Evolutionary conservation across 108 stramenopile genomes (phyloP).

Genomic region (Mediolabrus comicus): DNA sequence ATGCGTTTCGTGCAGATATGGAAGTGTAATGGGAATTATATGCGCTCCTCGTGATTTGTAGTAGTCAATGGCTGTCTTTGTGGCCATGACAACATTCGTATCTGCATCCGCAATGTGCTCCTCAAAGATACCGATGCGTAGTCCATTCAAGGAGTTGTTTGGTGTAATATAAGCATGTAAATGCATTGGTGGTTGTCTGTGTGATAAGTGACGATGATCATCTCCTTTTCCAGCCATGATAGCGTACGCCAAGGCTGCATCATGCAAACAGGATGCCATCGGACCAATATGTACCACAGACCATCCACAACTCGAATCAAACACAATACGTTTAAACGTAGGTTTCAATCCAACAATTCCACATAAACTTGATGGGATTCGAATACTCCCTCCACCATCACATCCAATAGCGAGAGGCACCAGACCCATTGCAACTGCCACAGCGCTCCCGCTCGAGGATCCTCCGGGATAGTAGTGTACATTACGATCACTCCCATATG

Average conservation of each 20-base stretch:
- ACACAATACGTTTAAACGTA: conserved; percentile 41
- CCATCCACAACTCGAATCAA: background rate
- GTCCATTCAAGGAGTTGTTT: conserved; percentile 5
- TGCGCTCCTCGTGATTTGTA: conserved; percentile 35
- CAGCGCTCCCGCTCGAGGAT: conserved; percentile 60
- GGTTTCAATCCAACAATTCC: conserved; percentile 62
- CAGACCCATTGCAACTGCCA: conserved; percentile 64
- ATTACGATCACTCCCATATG: conserved; percentile 29
- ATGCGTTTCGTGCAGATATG: conserved; percentile 48
- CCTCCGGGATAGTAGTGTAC: conserved; percentile 59
- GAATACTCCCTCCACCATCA: conserved; percentile 74
- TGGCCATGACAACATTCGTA: conserved; percentile 9
- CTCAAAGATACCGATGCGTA: conserved; percentile 34
- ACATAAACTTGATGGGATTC: conserved; percentile 60
- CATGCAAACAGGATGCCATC: conserved; percentile 32
- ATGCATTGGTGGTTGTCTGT: conserved; percentile 20
- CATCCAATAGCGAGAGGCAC: conserved; percentile 60
- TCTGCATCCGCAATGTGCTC: conserved; percentile 40
- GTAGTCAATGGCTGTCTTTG: conserved; percentile 28
- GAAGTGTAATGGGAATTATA: conserved; percentile 53
- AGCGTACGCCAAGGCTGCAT: conserved; percentile 41
- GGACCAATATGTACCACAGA: conserved; percentile 51
- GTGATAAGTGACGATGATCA: conserved; percentile 17
- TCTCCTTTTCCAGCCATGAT: conserved; percentile 35
- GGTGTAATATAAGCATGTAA: conserved; percentile 15